Evolutionary conservation across 805 yeast genomes (phyloP).

Genomic region (Starmerella bacillaris): DNA sequence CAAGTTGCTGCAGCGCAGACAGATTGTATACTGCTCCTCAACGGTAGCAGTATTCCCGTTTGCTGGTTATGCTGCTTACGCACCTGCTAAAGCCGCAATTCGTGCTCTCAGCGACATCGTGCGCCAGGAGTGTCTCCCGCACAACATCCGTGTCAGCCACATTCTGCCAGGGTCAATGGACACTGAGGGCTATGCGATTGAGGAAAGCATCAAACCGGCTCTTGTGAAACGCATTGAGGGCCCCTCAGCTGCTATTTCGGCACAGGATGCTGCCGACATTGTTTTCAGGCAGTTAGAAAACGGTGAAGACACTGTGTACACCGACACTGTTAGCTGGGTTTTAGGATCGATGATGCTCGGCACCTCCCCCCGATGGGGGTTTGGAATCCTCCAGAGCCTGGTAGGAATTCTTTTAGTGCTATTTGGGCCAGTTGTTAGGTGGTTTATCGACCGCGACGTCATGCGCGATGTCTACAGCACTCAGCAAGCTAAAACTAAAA

Average conservation of each 20-base stretch:
- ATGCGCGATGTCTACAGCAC: too few relatives aligned
- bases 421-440: conserved; percentile 16
- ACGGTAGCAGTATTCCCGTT: conserved; percentile 70
- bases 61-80: conserved; percentile 80
- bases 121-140: conserved; percentile 63
- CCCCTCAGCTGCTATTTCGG: conserved; percentile 49
- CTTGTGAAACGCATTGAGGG: conserved; percentile 78
- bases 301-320: conserved; percentile 59
- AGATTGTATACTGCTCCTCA: conserved; percentile 51
- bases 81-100: conserved; percentile 74
- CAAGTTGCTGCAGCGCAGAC: conserved; percentile 25
- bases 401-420: conserved; percentile 15
- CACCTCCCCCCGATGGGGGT: conserved; percentile 16
- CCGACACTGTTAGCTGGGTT: conserved; percentile 76
- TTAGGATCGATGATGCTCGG: conserved; percentile 34
- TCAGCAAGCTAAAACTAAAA: too few relatives aligned
- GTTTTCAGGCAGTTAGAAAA: conserved; percentile 37
- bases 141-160: conserved; percentile 50
- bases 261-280: conserved; percentile 45
- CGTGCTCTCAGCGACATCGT: conserved; percentile 56
- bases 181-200: conserved; percentile 73
- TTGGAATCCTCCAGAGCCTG: conserved; percentile 15
- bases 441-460: conserved; percentile 15
- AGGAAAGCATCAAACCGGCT: conserved; percentile 67
- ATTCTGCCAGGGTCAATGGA: conserved; percentile 78